Percentiles rank a stretch among this genome's conserved stretches.
Conservation (phyloP, 345 rosid genomes). For the Citrus trifoliata region DNA sequence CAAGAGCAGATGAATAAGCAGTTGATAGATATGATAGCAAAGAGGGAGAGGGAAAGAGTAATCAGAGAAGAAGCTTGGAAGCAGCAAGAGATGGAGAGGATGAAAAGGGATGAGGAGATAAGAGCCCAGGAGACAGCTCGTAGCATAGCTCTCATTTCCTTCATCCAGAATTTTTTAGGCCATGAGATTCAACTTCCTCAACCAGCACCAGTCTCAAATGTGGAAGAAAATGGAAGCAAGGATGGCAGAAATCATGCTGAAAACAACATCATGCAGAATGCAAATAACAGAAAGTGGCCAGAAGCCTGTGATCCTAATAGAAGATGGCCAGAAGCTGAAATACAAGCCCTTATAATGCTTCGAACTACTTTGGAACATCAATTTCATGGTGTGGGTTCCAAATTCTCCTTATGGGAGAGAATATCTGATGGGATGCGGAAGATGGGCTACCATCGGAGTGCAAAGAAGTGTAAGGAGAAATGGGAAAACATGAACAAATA, state of each 20-base stretch:
- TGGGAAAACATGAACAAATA: slow-evolving; percentile 87
- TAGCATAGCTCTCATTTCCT: slow-evolving; percentile 56
- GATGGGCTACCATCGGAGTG: slow-evolving; percentile 57
- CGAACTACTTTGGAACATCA: slow-evolving; percentile 48
- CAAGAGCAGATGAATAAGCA: slow-evolving; percentile 77
- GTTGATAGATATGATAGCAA: slow-evolving; percentile 65
- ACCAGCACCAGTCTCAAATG: slow-evolving; percentile 11
- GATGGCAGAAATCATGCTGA: slow-evolving; percentile 18
- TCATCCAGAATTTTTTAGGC: slow-evolving; percentile 47
- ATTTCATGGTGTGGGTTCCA: slow-evolving; percentile 28
- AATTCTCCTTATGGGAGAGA: slow-evolving; percentile 59
- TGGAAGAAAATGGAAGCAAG: slow-evolving; percentile 23
- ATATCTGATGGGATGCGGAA: slow-evolving; percentile 52
- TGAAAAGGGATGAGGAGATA: slow-evolving; percentile 49
- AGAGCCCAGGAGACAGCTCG: slow-evolving; percentile 55
- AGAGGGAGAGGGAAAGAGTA: slow-evolving; percentile 60
- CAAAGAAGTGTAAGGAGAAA: slow-evolving; percentile 78
- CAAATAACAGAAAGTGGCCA: slow-evolving; percentile 28
- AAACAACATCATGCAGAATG: slow-evolving; percentile 12
- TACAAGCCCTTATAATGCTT: slow-evolving; percentile 56
- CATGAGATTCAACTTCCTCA: slow-evolving; percentile 36
- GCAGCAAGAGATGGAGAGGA: slow-evolving; percentile 59
- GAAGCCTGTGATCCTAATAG: slow-evolving; percentile 27
- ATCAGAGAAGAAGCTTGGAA: slow-evolving; percentile 80
- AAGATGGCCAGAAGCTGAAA: slow-evolving; percentile 83